Percentiles rank a stretch among this genome's conserved stretches.
These are phyloP conservation scores for Microcera coccophila DNA, from an alignment of 2,329 filamentous ascomycete species.

Conservation along the genomic window DNA sequence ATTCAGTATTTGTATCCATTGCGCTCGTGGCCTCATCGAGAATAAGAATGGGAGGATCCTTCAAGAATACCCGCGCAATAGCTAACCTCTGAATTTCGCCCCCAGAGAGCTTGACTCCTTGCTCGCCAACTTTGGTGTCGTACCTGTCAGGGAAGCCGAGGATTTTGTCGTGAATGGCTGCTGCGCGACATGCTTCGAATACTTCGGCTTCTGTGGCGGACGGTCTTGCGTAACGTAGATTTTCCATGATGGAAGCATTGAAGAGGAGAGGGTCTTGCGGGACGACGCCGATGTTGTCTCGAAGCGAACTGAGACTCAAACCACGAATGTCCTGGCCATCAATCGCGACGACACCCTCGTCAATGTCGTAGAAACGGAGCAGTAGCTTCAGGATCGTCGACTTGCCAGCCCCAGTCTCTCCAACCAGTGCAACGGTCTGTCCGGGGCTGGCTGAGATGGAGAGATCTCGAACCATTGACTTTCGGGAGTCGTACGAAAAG, in stretches of 20 bases:
- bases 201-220: conserved; percentile 59
- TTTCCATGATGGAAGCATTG: conserved; percentile 61
- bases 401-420: conserved; percentile 60
- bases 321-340: conserved; percentile 58
- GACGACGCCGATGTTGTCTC: conserved; percentile 58
- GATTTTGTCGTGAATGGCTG: conserved; percentile 63
- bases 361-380: conserved; percentile 58
- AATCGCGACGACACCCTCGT: conserved; percentile 50
- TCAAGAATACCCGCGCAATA: conserved; percentile 38
- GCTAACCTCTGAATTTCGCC: conserved; percentile 50
- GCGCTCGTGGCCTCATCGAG: conserved; percentile 52
- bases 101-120: conserved; percentile 46
- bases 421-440: conserved; percentile 57
- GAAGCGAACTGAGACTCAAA: conserved; percentile 54
- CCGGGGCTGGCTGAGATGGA: conserved; percentile 48
- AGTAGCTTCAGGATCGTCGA: conserved; percentile 60
- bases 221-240: conserved; percentile 59
- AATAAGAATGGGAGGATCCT: conserved; percentile 28
- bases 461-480: conserved; percentile 47
- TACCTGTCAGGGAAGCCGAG: conserved; percentile 53
- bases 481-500: conserved; percentile 53
- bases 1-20: conserved; percentile 44
- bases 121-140: conserved; percentile 44
- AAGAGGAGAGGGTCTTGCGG: conserved; percentile 63
- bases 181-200: conserved; percentile 56